A percentile compares a stretch with the other conserved stretches of the same genome.
Evolutionary conservation across 2,329 filamentous ascomycete species (phyloP).

Genomic region (Penicillium sp.): DNA sequence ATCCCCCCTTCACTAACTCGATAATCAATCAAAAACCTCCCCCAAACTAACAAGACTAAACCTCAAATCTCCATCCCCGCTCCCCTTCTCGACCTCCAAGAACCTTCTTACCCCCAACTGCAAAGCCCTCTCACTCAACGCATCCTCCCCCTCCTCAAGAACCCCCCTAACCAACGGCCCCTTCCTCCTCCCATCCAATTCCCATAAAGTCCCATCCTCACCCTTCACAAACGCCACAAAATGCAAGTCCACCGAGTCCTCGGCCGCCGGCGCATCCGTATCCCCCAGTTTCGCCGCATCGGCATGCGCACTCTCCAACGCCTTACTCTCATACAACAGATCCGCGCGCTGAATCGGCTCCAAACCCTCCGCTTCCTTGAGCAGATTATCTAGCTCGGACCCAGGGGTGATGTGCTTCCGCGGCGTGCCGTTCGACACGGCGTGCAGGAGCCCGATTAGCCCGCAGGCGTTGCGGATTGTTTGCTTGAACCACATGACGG

Average conservation of each 20-base stretch:
- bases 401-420: constrained; percentile 50
- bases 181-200: constrained; percentile 66
- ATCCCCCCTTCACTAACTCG: too few species aligned
- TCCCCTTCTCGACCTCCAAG: constrained; percentile 49
- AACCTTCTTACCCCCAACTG: constrained; percentile 58
- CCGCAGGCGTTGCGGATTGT: constrained; percentile 92
- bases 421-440: constrained; percentile 66
- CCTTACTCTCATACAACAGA: constrained; percentile 66
- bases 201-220: constrained; percentile 63
- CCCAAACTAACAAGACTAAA: constrained; percentile 57
- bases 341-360: constrained; percentile 57
- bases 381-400: constrained; percentile 46
- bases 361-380: constrained; percentile 62
- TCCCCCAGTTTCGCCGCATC: constrained; percentile 68
- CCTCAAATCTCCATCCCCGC: constrained; percentile 49
- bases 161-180: constrained; percentile 62
- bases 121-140: constrained; percentile 66
- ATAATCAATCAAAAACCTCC: constrained; percentile 46
- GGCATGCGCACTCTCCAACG: constrained; percentile 68
- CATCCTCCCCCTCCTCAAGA: constrained; percentile 56
- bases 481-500: constrained; percentile 87
- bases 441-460: constrained; percentile 78
- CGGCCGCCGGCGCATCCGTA: constrained; percentile 65
- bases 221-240: constrained; percentile 90
- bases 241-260: constrained; percentile 81